Evolutionary conservation across 768 basidiomycete species (phyloP), one percentile per base, ranked within the genome.

Genomic region (Omphalotus guepiniiformis): DNA sequence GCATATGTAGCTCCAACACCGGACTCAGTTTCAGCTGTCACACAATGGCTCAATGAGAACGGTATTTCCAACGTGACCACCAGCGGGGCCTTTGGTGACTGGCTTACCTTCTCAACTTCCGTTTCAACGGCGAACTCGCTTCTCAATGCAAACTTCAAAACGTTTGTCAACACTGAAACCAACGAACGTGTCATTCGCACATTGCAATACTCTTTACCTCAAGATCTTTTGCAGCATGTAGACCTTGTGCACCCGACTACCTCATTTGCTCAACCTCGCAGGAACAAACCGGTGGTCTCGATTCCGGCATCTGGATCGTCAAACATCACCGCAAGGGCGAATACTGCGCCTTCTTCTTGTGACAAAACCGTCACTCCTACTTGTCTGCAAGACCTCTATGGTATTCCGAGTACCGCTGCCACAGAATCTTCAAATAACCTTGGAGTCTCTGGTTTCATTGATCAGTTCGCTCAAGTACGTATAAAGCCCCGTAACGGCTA

Each of bases 11-110:
- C 52, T 5, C 55, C 55, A 3, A 23, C 48, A 11, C 36, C 39
- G n/a, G 49, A 52, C 12, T 42, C 55, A 19, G 41, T 52, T 12
- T 70, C 76, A 37, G 50, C 55, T 23, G 62, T 62, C 19, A 64
- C 65, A n/a, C 63, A 64, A 42, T 80, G 79, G 78, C 56, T 80
- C 2, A 62, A 64, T 0, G 64, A 63, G 2, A 65, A 76, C 42
- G 76, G 74, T 19, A 23, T 25, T 56, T 75, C 19, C 6, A 60
- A 68, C 37, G 54, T 63, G 30, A 48, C 68, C 3, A 45, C 60
- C 15, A 63, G 67, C 7, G 71, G 75, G 12, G 61, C 68, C 2
- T 72, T 74, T 0, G 61, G 64, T 2, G 69, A 72, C 55, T 70
- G 68, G 68, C 49, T 71, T 16, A 51, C 51, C 15, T 53, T 66